A percentile compares a stretch with the other conserved stretches of the same genome.
phyloP scores from a whole-genome alignment of 2,329 filamentous ascomycete species.

The Colletotrichum melonis region DNA sequence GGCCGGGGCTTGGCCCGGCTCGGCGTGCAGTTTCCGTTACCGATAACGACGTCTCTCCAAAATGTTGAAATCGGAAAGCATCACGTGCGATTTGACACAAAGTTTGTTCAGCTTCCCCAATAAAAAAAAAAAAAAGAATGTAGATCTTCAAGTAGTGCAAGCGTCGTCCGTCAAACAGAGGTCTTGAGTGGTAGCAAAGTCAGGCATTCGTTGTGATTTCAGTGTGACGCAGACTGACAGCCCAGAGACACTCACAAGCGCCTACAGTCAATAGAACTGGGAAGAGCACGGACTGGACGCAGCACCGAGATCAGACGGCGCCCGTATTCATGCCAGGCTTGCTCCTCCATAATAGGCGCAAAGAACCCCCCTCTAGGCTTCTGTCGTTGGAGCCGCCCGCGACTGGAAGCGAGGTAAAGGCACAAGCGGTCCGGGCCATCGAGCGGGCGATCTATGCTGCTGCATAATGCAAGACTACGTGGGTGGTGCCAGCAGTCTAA shows the following conservation, averaged over 20 bases:
- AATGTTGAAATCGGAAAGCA: background rate
- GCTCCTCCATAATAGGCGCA: background rate
- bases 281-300: background rate
- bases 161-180: background rate
- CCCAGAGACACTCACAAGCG: background rate
- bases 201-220: background rate
- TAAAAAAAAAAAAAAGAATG: background rate
- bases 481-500: background rate
- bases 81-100: background rate
- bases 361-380: background rate
- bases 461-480: background rate
- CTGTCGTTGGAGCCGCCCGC: background rate
- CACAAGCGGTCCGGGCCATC: background rate
- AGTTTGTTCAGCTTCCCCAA: background rate
- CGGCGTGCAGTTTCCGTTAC: background rate
- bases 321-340: background rate
- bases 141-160: background rate
- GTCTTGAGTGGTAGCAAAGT: background rate
- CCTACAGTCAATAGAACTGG: background rate
- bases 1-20: constrained; percentile 17
- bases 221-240: background rate
- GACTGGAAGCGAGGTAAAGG: background rate
- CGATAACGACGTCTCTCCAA: background rate
- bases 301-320: constrained; percentile 1
- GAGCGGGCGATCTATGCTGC: background rate